These are phyloP conservation scores for Mycena amicta DNA, from an alignment of 768 basidiomycete species.

Conservation along the genomic window DNA sequence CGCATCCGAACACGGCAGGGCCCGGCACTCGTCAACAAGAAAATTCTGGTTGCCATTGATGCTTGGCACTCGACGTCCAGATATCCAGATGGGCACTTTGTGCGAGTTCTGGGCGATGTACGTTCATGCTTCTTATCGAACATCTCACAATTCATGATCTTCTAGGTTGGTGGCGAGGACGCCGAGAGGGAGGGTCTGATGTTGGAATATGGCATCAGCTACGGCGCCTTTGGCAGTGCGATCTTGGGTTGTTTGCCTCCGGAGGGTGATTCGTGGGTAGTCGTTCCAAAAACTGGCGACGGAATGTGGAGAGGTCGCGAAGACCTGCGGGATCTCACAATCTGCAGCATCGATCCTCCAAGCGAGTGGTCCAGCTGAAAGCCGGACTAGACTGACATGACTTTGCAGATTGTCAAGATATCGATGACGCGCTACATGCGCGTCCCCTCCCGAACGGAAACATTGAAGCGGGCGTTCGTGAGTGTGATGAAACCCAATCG, in stretches of 20 bases:
- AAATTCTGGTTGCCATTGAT: slow-evolving; percentile 95
- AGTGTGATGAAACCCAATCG: slow-evolving; percentile 40
- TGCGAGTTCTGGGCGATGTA: slow-evolving; percentile 77
- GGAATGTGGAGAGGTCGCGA: slow-evolving; percentile 80
- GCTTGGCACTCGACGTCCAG: slow-evolving; percentile 85
- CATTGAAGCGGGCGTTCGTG: slow-evolving; percentile 97
- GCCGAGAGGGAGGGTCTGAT: slow-evolving; percentile 94
- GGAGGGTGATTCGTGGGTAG: slow-evolving; percentile 92
- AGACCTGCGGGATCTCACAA: slow-evolving; percentile 81
- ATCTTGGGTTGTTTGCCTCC: slow-evolving; percentile 87
- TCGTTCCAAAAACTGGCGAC: slow-evolving; percentile 69
- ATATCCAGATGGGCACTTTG: slow-evolving; percentile 97
- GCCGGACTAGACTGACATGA: neutral
- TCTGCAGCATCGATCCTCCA: slow-evolving; percentile 98
- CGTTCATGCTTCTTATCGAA: neutral
- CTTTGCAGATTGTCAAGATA: slow-evolving; percentile 86
- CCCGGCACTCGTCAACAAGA: slow-evolving; percentile 83
- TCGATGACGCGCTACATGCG: slow-evolving; percentile 97
- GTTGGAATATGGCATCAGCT: slow-evolving; percentile 94
- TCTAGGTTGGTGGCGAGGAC: slow-evolving; percentile 84
- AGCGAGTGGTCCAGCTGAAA: slow-evolving; percentile 43
- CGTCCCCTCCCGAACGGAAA: slow-evolving; percentile 86
- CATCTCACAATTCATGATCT: neutral
- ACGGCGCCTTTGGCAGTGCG: slow-evolving; percentile 94
- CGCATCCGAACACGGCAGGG: slow-evolving; percentile 95